These are phyloP conservation scores for Lactarius deliciosus DNA, from an alignment of 768 basidiomycete species.

Conservation along the genomic window DNA sequence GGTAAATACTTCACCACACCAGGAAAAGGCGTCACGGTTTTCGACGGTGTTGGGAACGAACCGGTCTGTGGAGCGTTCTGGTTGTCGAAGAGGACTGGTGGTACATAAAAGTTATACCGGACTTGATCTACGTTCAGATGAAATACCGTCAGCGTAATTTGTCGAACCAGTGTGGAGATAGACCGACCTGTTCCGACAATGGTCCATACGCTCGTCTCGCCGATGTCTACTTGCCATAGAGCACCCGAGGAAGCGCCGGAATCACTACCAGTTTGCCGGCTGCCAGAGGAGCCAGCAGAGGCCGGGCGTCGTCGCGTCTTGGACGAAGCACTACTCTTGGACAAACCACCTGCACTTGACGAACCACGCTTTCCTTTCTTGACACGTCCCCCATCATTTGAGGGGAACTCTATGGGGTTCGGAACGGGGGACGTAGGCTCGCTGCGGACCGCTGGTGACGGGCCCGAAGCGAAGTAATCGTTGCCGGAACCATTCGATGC, in stretches of 20 bases:
- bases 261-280: slow-evolving; percentile 67
- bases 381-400: slow-evolving; percentile 83
- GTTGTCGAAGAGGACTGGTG: slow-evolving; percentile 78
- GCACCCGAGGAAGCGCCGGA: slow-evolving; percentile 72
- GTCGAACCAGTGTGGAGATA: slow-evolving; percentile 29
- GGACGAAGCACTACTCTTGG: slow-evolving; percentile 52
- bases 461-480: slow-evolving; percentile 65
- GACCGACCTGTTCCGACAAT: slow-evolving; percentile 84
- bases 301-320: slow-evolving; percentile 70
- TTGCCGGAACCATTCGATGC: slow-evolving; percentile 47
- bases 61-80: slow-evolving; percentile 68
- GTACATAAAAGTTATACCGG: slow-evolving; percentile 91
- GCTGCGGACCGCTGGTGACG: slow-evolving; percentile 47
- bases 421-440: slow-evolving; percentile 59
- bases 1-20: slow-evolving; percentile 88
- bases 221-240: slow-evolving; percentile 87
- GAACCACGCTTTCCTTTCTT: slow-evolving; percentile 77
- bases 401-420: slow-evolving; percentile 63
- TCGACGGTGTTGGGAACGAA: slow-evolving; percentile 77
- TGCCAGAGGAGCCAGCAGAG: slow-evolving; percentile 51
- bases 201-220: slow-evolving; percentile 93
- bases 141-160: slow-evolving; percentile 7
- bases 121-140: slow-evolving; percentile 63
- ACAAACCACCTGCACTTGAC: slow-evolving; percentile 63
- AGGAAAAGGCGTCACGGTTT: slow-evolving; percentile 84